Conservation (phyloP, 352 stramenopile genomes). For the Blastocystis sp. region DNA sequence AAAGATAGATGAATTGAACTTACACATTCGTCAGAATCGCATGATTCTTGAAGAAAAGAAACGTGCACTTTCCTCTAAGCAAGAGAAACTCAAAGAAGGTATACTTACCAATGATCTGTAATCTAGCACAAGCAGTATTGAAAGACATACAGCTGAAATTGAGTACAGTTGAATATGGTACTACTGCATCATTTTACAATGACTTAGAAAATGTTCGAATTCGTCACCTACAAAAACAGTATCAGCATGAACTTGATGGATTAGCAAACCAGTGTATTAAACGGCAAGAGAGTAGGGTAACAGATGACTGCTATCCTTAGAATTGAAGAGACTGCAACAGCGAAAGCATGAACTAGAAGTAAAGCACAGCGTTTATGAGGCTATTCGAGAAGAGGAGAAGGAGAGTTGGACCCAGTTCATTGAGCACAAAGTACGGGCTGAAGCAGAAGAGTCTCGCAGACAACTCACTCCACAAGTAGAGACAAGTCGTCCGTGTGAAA, state of each 20-base stretch:
- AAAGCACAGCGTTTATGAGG: not conserved
- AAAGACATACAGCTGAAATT: not conserved
- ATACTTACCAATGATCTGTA: not conserved
- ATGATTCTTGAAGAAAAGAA: conserved; percentile 12
- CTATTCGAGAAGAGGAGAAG: not conserved
- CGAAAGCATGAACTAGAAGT: not conserved
- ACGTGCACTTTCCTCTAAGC: not conserved
- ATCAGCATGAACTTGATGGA: not conserved
- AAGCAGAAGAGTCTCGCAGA: not conserved
- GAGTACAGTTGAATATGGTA: conserved; percentile 8
- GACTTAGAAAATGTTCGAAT: not conserved
- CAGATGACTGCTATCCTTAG: not conserved
- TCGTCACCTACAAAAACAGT: not conserved
- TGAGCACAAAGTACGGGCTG: not conserved
- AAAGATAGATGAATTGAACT: conserved; percentile 42
- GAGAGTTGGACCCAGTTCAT: not conserved
- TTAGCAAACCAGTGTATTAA: not conserved
- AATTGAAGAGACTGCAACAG: not conserved
- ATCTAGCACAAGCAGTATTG: not conserved
- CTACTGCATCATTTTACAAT: not conserved
- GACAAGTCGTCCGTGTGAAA: not conserved
- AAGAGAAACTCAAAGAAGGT: not conserved
- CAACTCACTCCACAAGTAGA: not conserved
- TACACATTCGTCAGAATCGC: not conserved
- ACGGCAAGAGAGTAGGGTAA: not conserved